Evolutionary conservation across 345 rosid genomes (phyloP), one percentile per base, ranked within the genome.

Genomic region (Pugionium cornutum): DNA sequence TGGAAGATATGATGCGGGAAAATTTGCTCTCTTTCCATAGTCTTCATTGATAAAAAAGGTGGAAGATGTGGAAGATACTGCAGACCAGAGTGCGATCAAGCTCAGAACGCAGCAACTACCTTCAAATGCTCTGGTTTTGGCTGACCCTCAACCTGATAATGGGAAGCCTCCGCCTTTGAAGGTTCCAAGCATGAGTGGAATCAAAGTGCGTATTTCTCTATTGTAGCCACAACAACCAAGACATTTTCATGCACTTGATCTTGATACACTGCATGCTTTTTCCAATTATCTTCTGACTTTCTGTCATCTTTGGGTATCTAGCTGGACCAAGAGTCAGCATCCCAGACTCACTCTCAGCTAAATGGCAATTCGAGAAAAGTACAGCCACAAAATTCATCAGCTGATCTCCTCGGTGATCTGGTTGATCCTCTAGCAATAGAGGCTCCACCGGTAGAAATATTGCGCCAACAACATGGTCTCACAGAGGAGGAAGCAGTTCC

Each of bases 81-180:
- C 99, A 46, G 99, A 95, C 75, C 98, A 95, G 84, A 95, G 98
- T 83, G 98, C 99, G 73, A 79, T 89, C 69, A 95, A 83, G 85
- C 78, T 91, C 84, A 83, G 98, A 60, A 81, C 95, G 40, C 97
- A 91, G 76, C 99, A 91, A 76, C 96, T 87, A 52, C 81, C 73
- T 70, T 91, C 99, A 65, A 95, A 79, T 83, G 96, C 95, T 64
- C 68, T 95, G 89, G 97, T 89, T 69, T 84, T 95, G 66, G 81
- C 90, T 66, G 90, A 91, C 69, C 88, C 84, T 53, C 76, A 34
- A 53, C 82, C 97, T 67, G 80, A 77, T 46, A 83, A 75, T 76
- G 96, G 86, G 67, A 64, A 85, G 9, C 82, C 89, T 28, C 69
- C 76, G 26, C 56, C 85, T 69, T 89, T 87, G 39, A 91, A 89